Evolutionary conservation across 768 basidiomycete species (phyloP), one percentile per base, ranked within the genome.

Genomic region (Russula sp.): DNA sequence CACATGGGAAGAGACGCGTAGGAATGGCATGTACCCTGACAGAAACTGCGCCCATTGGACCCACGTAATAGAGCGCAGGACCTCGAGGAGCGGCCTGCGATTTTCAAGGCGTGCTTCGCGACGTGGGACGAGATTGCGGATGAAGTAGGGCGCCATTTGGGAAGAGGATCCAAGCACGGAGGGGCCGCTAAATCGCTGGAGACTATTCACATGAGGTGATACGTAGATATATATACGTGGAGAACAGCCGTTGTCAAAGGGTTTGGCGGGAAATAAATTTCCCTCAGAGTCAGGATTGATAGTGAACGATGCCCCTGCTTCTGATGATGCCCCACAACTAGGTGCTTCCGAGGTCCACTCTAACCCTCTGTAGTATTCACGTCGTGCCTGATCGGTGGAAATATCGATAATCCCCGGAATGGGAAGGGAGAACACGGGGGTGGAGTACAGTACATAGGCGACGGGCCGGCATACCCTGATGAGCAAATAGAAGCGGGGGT

Each of bases 31-130:
- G 18, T 67, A 84, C 82, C 85, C 84, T 20, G 79, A 77, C 66
- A 76, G 79, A 70, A 85, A 84, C 52, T 82, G 77, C 1, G 80
- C 79, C 74, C 78, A 80, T 63, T 86, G 84, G 11, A 81, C 63
- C 72, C 74, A 79, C 0, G 77, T 80, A 55, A 86, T 65, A 11
- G 69, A 68, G 20, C 54, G 59, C 44, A 86, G 66, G 2, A 79
- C 82, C 2, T 71, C 68, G 35, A 81, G 65, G 22, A 83, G 59
- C 3, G 80, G 77, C 39, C 76, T 51, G n/a, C 35, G 22, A 16
- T 47, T 59, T 14, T 32, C 45, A 10, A 55, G 16, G 35, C 47
- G 54, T 13, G 45, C 52, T 49, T 68, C 32, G 47, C 62, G 65
- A 39, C 60, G 66, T 2, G 59, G 66, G 18, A 66, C 9, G 39